Evolutionary conservation across 805 yeast genomes (phyloP).

Genomic region (Pichia membranifaciens): DNA sequence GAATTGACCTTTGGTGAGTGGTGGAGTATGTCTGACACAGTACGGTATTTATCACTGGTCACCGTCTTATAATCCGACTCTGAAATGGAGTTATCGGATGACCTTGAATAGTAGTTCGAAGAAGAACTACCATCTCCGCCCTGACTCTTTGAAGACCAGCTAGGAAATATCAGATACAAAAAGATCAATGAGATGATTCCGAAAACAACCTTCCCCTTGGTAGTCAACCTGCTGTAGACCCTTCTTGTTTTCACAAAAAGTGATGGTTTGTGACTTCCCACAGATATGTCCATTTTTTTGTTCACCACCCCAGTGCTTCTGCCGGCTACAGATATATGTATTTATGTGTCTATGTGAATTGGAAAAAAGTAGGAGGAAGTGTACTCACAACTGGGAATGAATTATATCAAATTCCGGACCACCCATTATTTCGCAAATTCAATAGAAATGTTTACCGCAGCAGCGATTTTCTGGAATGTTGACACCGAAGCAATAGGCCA

Average conservation of each 20-base stretch:
- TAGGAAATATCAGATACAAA: conserved; percentile 8
- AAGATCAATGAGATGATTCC: conserved; percentile 2
- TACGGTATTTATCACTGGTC: conserved; percentile 1
- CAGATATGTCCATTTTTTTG: conserved; percentile 7
- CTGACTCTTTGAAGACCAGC: not conserved
- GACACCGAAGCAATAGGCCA: too few species aligned
- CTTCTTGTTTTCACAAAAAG: conserved; percentile 1
- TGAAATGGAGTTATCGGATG: not conserved
- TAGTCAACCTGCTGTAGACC: conserved; percentile 9
- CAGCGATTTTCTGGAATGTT: too few species aligned
- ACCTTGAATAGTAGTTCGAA: too few species aligned
- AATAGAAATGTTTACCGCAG: too few species aligned
- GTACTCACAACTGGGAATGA: too few species aligned
- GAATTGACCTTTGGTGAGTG: conserved; percentile 5
- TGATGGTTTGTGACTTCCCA: not conserved
- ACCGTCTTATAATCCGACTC: not conserved
- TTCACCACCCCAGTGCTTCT: too few species aligned
- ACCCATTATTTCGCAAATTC: too few species aligned
- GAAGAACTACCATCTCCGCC: not conserved
- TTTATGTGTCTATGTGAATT: too few species aligned
- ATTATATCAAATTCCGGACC: too few species aligned
- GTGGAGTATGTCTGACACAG: conserved; percentile 10
- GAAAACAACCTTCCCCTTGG: conserved; percentile 10
- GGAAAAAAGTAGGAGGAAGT: too few species aligned
- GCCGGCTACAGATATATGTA: too few species aligned